Evolutionary conservation across 345 rosid genomes (phyloP), one percentile per base, ranked within the genome.

Genomic region (Conringia planisiliqua): DNA sequence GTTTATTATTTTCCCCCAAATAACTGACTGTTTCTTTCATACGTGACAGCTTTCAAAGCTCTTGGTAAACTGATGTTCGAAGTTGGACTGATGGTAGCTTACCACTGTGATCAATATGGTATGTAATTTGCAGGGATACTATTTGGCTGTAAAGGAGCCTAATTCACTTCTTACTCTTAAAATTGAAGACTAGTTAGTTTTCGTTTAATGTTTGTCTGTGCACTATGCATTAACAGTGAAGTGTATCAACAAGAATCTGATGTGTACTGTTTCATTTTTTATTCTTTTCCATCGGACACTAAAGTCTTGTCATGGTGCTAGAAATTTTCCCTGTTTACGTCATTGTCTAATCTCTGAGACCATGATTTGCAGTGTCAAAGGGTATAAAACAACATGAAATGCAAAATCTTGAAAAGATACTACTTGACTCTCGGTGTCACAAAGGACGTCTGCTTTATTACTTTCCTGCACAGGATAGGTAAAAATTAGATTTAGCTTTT

Each of bases 391-490:
- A 68, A 74, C 64, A 66, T 27, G 80, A 81, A 67, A 68, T 66
- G 66, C 86, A 84, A 72, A 85, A 87, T 80, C 91, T 91, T 60
- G 86, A 91, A 79, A 88, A 86, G 70, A 83, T 82, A 79, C 83
- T 91, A 73, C 73, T 78, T 71, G 87, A 56, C 58, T 93, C 96
- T 64, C 85, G 97, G 42, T 93, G 97, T 79, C 93, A 88, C 64
- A 94, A 94, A 80, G 98, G 97, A 50, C 92, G 98, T 24, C 75
- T 94, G 73, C 97, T 93, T 64, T 89, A 91, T 56, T 93, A 91
- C 78, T 93, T 89, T 79, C 96, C 98, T 52, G 76, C 87, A 66
- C 80, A 83, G n/a, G 73, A 72, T 32, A 83, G 90, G 98, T 89
- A 70, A 32, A 30, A 20, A 2, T 9, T 18, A 26, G 22, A 50